A percentile compares a stretch with the other conserved stretches of the same genome.
phyloP scores from a whole-genome alignment of 1,139 yeast species.

The Scheffersomyces titani region DNA sequence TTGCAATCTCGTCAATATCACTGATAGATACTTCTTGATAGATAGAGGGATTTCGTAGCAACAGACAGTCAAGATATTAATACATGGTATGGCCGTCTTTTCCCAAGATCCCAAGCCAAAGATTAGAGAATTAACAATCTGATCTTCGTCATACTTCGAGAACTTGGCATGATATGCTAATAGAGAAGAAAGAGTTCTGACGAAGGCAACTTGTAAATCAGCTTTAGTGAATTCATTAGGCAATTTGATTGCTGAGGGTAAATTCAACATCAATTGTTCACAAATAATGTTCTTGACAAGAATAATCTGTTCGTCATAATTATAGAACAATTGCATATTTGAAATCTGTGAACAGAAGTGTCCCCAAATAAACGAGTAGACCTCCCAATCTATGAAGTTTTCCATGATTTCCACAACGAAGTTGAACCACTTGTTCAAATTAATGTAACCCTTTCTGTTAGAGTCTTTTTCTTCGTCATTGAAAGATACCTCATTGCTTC shows the following conservation, averaged over 20 bases:
- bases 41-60: slow-evolving; percentile 81
- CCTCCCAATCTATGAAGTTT: slow-evolving; percentile 68
- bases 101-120: slow-evolving; percentile 76
- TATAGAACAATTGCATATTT: slow-evolving; percentile 55
- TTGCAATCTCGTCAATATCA: slow-evolving; percentile 68
- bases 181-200: slow-evolving; percentile 66
- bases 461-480: slow-evolving; percentile 10
- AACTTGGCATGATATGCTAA: slow-evolving; percentile 65
- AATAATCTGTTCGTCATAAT: slow-evolving; percentile 45
- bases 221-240: slow-evolving; percentile 52
- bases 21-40: slow-evolving; percentile 65
- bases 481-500: slow-evolving; percentile 10
- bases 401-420: slow-evolving; percentile 52
- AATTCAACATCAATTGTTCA: slow-evolving; percentile 56
- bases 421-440: slow-evolving; percentile 55
- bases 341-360: slow-evolving; percentile 75
- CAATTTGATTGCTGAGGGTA: slow-evolving; percentile 45
- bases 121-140: slow-evolving; percentile 63
- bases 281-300: slow-evolving; percentile 54
- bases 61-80: slow-evolving; percentile 73
- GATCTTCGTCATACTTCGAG: slow-evolving; percentile 66
- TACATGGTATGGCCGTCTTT: slow-evolving; percentile 73
- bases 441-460: slow-evolving; percentile 25
- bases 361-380: slow-evolving; percentile 65
- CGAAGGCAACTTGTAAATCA: slow-evolving; percentile 67